These are phyloP conservation scores for Pythium graminicola DNA, from an alignment of 352 stramenopile species.

Conservation along the genomic window DNA sequence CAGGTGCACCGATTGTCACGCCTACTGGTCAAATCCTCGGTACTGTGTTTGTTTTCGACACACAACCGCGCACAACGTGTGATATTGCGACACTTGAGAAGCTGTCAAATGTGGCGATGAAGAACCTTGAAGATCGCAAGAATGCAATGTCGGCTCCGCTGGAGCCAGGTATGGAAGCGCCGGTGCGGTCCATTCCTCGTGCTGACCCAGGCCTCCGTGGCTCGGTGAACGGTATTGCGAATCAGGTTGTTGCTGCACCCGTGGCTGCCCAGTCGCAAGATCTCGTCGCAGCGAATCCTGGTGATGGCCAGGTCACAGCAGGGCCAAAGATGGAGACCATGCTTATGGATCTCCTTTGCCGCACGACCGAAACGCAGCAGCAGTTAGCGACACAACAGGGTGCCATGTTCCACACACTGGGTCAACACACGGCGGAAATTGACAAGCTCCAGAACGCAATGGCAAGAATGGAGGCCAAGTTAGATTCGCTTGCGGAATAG, in stretches of 20 bases:
- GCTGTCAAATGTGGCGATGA: conserved; percentile 43
- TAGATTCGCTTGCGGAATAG: conserved; percentile 76
- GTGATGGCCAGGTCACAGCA: too few relatives aligned
- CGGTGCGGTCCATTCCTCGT: too few relatives aligned
- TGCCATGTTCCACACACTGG: conserved; percentile 53
- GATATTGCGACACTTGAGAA: conserved; percentile 67
- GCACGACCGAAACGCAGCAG: conserved; percentile 80
- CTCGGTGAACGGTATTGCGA: neutral
- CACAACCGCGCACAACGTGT: conserved; percentile 56
- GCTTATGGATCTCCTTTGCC: conserved; percentile 72
- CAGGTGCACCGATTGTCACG: conserved; percentile 66
- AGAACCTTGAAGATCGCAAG: conserved; percentile 38
- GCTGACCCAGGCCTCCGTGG: neutral
- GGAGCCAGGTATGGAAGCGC: neutral
- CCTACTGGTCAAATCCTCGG: conserved; percentile 53
- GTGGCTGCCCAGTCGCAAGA: conserved; percentile 15
- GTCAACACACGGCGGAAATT: conserved; percentile 65
- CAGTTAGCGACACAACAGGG: conserved; percentile 74
- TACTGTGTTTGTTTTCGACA: conserved; percentile 81
- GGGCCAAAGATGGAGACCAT: conserved; percentile 79
- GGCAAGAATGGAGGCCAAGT: conserved; percentile 71
- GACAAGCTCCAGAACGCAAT: conserved; percentile 69
- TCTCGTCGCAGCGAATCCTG: neutral
- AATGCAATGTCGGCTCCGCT: conserved; percentile 19
- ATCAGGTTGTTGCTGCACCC: conserved; percentile 12